A percentile compares a stretch with the other conserved stretches of the same genome.
phyloP scores from a whole-genome alignment of 2,329 filamentous ascomycete species.

The Cordyceps pruinosa region DNA sequence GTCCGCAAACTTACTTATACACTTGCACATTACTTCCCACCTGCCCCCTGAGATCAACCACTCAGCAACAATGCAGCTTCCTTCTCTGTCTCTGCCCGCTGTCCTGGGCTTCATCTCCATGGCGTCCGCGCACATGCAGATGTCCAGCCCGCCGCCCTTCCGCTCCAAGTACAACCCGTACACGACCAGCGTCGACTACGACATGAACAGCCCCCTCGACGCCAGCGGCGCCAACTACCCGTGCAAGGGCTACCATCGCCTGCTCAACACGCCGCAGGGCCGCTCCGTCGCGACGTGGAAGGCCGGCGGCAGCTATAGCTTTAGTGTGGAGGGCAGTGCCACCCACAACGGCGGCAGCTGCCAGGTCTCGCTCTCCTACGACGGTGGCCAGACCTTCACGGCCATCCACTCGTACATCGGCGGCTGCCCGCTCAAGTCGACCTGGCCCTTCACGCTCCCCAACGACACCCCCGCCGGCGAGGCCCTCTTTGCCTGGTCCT shows the following conservation, averaged over 20 bases:
- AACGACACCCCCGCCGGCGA: constrained; percentile 42
- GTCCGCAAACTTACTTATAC: no score
- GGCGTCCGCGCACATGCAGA: constrained; percentile 45
- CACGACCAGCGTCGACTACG: constrained; percentile 53
- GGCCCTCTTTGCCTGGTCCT: constrained; percentile 59
- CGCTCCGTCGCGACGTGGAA: constrained; percentile 50
- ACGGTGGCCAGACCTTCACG: constrained; percentile 58
- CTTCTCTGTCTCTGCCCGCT: constrained; percentile 31
- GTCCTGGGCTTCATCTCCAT: constrained; percentile 29
- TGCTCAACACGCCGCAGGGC: constrained; percentile 38
- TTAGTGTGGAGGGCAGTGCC: constrained; percentile 53
- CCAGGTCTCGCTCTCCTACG: constrained; percentile 65
- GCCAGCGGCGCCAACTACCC: constrained; percentile 59
- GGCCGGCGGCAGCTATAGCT: constrained; percentile 51
- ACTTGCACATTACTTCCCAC: neutral
- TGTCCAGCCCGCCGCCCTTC: constrained; percentile 42
- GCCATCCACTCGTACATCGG: constrained; percentile 50
- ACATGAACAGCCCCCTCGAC: constrained; percentile 59
- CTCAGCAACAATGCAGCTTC: constrained; percentile 15
- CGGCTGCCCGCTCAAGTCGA: constrained; percentile 37
- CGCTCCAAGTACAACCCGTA: constrained; percentile 44
- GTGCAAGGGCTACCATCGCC: constrained; percentile 57
- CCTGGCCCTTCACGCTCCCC: constrained; percentile 59
- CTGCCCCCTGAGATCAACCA: neutral
- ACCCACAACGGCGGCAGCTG: constrained; percentile 61